Evolutionary conservation across 306 rosid genomes (phyloP).

Genomic region (Mimosa pudica): DNA sequence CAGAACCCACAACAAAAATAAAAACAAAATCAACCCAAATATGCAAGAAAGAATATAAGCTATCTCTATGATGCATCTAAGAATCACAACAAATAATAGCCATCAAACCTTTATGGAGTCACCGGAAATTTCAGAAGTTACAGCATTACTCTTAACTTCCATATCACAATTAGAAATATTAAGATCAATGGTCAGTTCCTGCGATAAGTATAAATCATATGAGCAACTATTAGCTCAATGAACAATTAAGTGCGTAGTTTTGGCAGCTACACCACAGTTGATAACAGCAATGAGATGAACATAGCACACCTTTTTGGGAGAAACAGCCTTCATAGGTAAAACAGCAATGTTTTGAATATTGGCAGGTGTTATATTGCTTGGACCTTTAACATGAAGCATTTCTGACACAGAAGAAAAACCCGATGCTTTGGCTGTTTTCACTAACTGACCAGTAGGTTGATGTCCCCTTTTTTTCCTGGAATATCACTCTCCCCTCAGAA

Average conservation of each 20-base stretch:
- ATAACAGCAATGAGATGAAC: neutral
- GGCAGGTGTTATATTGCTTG: neutral
- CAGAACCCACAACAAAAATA: neutral
- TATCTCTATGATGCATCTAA: neutral
- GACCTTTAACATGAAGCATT: neutral
- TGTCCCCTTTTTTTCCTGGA: slow-evolving; percentile 71
- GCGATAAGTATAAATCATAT: neutral
- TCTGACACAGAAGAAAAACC: slow-evolving; percentile 59
- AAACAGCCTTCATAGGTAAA: neutral
- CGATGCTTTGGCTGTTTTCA: slow-evolving; percentile 8
- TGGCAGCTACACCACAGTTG: neutral
- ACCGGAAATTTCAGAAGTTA: slow-evolving; percentile 29
- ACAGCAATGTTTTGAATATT: neutral
- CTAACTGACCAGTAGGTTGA: slow-evolving; percentile 66
- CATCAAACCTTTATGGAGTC: slow-evolving; percentile 37
- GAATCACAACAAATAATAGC: neutral
- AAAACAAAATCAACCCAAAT: slow-evolving; percentile 28
- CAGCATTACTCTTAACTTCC: neutral
- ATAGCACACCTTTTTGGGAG: neutral
- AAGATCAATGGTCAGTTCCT: slow-evolving; percentile 10
- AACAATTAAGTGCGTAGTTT: neutral
- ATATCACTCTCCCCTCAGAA: slow-evolving; percentile 25
- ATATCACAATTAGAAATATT: slow-evolving; percentile 31
- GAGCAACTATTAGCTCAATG: neutral
- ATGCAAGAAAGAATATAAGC: neutral